Conservation (phyloP, 345 rosid species). For the Fremontodendron californicum region DNA sequence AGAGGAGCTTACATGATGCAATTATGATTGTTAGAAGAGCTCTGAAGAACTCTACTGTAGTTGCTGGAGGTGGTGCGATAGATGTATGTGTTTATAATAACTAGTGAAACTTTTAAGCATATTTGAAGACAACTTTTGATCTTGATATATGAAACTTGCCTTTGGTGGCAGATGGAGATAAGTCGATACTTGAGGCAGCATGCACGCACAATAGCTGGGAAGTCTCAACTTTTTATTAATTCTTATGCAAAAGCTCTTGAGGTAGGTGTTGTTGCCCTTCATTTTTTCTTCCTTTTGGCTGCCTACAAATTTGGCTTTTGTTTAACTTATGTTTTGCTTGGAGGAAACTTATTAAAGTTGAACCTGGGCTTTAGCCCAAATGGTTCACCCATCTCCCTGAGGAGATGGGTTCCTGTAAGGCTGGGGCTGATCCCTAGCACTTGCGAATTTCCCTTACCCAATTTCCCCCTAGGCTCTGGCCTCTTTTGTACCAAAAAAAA, state of each 20-base stretch:
- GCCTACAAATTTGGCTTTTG: background rate
- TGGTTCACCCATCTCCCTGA: too few species aligned
- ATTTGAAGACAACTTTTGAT: background rate
- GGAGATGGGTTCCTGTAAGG: too few species aligned
- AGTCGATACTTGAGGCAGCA: conserved; percentile 88
- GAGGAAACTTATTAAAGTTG: too few species aligned
- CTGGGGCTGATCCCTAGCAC: too few species aligned
- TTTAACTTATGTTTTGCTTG: too few species aligned
- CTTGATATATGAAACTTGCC: conserved; percentile 13
- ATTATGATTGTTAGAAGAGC: conserved; percentile 99
- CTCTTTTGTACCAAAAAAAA: background rate
- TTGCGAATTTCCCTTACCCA: too few species aligned
- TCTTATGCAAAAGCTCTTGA: conserved; percentile 97
- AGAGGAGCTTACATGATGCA: conserved; percentile 98
- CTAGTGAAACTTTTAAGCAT: background rate
- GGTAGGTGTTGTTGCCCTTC: conserved; percentile 35
- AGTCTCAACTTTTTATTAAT: conserved; percentile 89
- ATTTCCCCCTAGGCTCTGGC: too few species aligned
- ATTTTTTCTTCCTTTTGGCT: background rate
- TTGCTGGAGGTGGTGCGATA: conserved; percentile 99
- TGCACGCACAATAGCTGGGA: conserved; percentile 94
- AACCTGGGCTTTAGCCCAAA: too few species aligned
- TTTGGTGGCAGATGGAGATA: conserved; percentile 84
- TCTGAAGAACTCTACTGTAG: conserved; percentile 91
- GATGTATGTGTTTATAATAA: conserved; percentile 56